Evolutionary conservation across 345 rosid species (phyloP).

Genomic region (Bruguiera parviflora): DNA sequence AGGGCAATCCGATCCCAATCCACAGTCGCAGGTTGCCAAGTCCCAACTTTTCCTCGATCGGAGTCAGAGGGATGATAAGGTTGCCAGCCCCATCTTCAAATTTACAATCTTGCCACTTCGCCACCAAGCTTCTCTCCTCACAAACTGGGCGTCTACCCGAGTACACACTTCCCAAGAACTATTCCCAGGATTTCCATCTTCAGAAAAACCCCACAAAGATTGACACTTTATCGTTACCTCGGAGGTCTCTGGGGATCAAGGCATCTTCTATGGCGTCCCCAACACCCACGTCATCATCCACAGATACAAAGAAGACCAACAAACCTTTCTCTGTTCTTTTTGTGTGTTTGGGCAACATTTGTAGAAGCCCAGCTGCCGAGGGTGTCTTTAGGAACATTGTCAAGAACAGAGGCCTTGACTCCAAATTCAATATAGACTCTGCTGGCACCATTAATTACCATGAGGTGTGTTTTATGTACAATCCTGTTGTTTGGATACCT

Average conservation of each 20-base stretch:
- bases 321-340: constrained; percentile 81
- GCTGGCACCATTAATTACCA: constrained; percentile 89
- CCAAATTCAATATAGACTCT: constrained; percentile 77
- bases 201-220: constrained; percentile 12
- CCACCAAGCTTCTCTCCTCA: constrained; percentile 14
- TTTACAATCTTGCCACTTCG: constrained; percentile 55
- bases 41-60: no score
- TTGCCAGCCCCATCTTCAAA: constrained; percentile 19
- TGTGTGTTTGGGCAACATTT: constrained; percentile 88
- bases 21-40: no score
- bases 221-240: constrained; percentile 14
- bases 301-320: constrained; percentile 37
- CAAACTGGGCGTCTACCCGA: constrained; percentile 18
- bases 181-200: constrained; percentile 1
- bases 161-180: constrained; percentile 22
- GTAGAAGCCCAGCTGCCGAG: constrained; percentile 98
- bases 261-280: constrained; percentile 54
- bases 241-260: constrained; percentile 19
- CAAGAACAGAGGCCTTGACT: constrained; percentile 62
- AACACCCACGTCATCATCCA: constrained; percentile 21
- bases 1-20: no score
- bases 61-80: neutral
- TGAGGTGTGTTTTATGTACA: constrained; percentile 45
- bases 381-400: constrained; percentile 81
- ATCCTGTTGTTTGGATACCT: neutral